phyloP scores from a whole-genome alignment of 306 rosid species.

The Abrus pulchellus region DNA sequence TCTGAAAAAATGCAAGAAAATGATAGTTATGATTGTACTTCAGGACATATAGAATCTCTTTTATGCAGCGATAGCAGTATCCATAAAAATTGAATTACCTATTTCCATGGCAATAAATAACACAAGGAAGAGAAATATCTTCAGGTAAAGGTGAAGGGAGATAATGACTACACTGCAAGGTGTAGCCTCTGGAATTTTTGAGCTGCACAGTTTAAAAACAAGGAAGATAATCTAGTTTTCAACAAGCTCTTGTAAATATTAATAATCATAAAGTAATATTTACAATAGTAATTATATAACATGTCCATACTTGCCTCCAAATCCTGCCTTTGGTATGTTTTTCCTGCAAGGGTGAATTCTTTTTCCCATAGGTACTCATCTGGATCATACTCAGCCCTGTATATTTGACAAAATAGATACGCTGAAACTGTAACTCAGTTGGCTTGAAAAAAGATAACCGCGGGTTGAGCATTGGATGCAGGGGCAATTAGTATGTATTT shows the following conservation, averaged over 20 bases:
- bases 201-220: conserved; percentile 70
- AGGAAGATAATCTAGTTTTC: conserved; percentile 41
- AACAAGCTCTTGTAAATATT: conserved; percentile 40
- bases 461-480: conserved; percentile 25
- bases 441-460: conserved; percentile 32
- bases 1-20: conserved; percentile 21
- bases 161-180: conserved; percentile 92
- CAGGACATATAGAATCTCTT: conserved; percentile 33
- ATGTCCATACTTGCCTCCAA: conserved; percentile 97
- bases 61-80: background rate
- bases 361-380: conserved; percentile 95
- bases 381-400: conserved; percentile 95
- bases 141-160: conserved; percentile 82
- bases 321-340: conserved; percentile 86
- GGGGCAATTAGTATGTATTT: conserved; percentile 12
- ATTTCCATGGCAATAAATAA: conserved; percentile 97
- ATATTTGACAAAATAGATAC: conserved; percentile 46
- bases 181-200: conserved; percentile 78
- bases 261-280: conserved; percentile 39
- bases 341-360: conserved; percentile 88
- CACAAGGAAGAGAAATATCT: conserved; percentile 90
- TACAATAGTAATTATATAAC: conserved; percentile 26
- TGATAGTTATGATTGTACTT: conserved; percentile 9
- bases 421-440: conserved; percentile 24
- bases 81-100: conserved; percentile 61